Percentiles rank a stretch among this genome's conserved stretches.
phyloP scores from a whole-genome alignment of 768 basidiomycete genomes.

The Candolleomyces eurysporus region DNA sequence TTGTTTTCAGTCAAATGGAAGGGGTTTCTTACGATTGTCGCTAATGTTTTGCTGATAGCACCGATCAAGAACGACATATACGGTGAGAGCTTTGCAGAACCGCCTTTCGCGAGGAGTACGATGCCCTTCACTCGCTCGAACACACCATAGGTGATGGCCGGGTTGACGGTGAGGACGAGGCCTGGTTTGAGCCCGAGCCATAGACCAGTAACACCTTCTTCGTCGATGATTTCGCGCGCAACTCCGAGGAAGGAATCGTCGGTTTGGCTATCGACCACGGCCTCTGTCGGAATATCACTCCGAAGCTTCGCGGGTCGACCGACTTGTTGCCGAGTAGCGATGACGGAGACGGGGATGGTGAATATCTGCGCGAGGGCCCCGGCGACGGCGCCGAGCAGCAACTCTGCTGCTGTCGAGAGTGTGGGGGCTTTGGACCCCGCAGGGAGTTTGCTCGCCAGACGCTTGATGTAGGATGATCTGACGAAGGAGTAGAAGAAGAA shows the following conservation, averaged over 20 bases:
- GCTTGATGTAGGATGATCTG: slow-evolving; percentile 76
- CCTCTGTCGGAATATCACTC: slow-evolving; percentile 4
- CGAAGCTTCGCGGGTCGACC: slow-evolving; percentile 41
- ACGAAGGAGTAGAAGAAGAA: slow-evolving; percentile 99
- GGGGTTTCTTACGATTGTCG: slow-evolving; percentile 74
- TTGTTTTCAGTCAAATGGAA: neutral
- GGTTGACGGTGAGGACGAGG: slow-evolving; percentile 94
- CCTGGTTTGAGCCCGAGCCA: slow-evolving; percentile 94
- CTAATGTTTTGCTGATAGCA: slow-evolving; percentile 90
- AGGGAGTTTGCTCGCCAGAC: slow-evolving; percentile 57
- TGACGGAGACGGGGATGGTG: slow-evolving; percentile 96
- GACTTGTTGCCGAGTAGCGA: slow-evolving; percentile 96
- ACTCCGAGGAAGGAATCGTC: slow-evolving; percentile 80
- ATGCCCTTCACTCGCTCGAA: slow-evolving; percentile 89
- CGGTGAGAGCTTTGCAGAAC: slow-evolving; percentile 67
- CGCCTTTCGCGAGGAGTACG: slow-evolving; percentile 53
- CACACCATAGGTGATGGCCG: slow-evolving; percentile 94
- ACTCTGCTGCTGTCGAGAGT: slow-evolving; percentile 75
- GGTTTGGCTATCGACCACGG: slow-evolving; percentile 20
- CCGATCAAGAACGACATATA: slow-evolving; percentile 83
- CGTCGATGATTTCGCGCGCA: slow-evolving; percentile 81
- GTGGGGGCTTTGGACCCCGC: slow-evolving; percentile 58
- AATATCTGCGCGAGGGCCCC: slow-evolving; percentile 96
- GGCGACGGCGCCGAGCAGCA: slow-evolving; percentile 86
- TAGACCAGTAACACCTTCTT: slow-evolving; percentile 83